These are phyloP conservation scores for Entonaema liquescens DNA, from an alignment of 495 filamentous ascomycete species.

Conservation along the genomic window DNA sequence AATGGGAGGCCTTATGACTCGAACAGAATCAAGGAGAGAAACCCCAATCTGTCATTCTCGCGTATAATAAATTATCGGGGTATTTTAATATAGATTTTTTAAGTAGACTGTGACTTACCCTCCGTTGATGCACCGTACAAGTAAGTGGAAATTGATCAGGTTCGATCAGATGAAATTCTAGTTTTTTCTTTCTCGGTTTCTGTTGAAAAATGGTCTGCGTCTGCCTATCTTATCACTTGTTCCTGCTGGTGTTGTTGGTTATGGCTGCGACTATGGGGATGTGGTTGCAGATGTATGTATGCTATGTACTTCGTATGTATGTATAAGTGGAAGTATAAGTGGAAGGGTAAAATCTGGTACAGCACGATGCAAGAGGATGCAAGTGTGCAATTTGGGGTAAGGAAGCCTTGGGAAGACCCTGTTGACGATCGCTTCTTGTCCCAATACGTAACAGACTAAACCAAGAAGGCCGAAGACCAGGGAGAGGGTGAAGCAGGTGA, in stretches of 20 bases:
- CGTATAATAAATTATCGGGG: slow-evolving; percentile 39
- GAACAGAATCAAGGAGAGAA: background rate
- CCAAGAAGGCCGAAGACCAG: background rate
- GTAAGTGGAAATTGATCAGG: slow-evolving; percentile 26
- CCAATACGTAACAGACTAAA: slow-evolving; percentile 25
- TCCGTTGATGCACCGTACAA: slow-evolving; percentile 18
- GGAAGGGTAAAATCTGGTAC: slow-evolving; percentile 15
- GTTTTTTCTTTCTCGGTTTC: slow-evolving; percentile 6
- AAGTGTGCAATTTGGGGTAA: slow-evolving; percentile 27
- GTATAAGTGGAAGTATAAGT: slow-evolving; percentile 17
- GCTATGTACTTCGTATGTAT: too few species aligned
- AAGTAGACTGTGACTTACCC: slow-evolving; percentile 29
- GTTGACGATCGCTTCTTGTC: slow-evolving; percentile 27
- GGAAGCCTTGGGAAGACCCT: slow-evolving; percentile 15
- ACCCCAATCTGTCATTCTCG: slow-evolving; percentile 23
- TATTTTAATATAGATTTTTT: slow-evolving; percentile 31
- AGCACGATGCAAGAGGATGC: slow-evolving; percentile 33
- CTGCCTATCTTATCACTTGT: slow-evolving; percentile 7
- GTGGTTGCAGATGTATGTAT: slow-evolving; percentile 19
- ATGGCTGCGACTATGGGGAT: slow-evolving; percentile 20
- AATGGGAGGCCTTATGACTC: slow-evolving; percentile 15
- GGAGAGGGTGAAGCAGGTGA: slow-evolving; percentile 24
- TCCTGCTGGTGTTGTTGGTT: slow-evolving; percentile 19
- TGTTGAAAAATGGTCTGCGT: slow-evolving; percentile 16
- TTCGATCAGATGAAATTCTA: slow-evolving; percentile 16